Evolutionary conservation across 805 yeast genomes (phyloP), one percentile per base, ranked within the genome.

Genomic region (Saturnispora saitoi): DNA sequence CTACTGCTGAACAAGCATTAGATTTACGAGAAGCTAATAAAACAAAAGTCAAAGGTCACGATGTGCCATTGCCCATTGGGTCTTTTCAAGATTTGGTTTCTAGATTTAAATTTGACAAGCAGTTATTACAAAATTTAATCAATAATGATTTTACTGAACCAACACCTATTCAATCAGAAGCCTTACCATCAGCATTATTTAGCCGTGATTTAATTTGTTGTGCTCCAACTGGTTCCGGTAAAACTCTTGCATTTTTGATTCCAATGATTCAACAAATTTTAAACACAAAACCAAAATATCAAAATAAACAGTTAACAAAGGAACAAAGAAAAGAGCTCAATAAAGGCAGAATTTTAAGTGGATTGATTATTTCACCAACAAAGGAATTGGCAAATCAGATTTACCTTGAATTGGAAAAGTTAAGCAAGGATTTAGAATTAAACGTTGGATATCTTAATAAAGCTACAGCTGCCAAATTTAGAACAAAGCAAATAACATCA

Each of bases 191-290:
- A 9, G 67, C 86, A 12, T 67, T 88, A 47, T 72, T 77, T 47
- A 75, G 71, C 28, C 76, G 95, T 51, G 97, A 91, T 61, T 63
- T 93, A 31, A 71, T 93, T 39, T 95, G 95, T 1, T 87, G 96
- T 72, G 97, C 98, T 0, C 98, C 98, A 42, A 93, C 99, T 1
- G 99, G 99, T 57, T 88, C 97, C 4, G 99, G 99, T 72, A 93
- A 93, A 63, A 93, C 99, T 0, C 70, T 93, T 43, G 95, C 97
- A 29, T 93, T 85, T 61, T 69, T 86, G 49, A 77, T 89, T 15
- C 99, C 99, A 4, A 58, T 91, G 57, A 66, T 93, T 19, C 93
- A 86, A 56, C 59, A 65, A 42, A 37, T 57, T 7, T 42, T 70
- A 15, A 50, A 58, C 28, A 42, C 48, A 12, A 47, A 41, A 17